Base-by-base conservation (phyloP, 2,329 filamentous ascomycete genomes). In the Calonectria leucothoes region DNA sequence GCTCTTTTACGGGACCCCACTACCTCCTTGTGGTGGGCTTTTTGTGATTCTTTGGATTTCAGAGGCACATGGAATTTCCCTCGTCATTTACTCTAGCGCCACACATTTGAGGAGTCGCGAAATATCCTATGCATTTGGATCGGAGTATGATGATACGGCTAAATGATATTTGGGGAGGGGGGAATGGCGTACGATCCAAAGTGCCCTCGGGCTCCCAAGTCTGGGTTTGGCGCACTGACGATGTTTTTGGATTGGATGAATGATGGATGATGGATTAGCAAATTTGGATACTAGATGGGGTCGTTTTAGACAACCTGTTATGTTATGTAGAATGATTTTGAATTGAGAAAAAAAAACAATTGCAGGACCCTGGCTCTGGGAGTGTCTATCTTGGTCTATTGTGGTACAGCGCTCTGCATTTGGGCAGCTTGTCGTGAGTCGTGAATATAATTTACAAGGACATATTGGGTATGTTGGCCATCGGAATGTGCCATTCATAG, bases 91-190 rank as follows among this genome's bases (percentile, higher is more conserved):
- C 71, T 72, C 72, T 76, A 79, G 75, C 79, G 73, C 76, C 76
- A 77, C 73, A 75, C 74, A 78, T 80, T 66, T 74, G 71, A 77
- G 78, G 77, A 74, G 76, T 76, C 75, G 66, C 71, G 73, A 78
- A 73, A 71, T 78, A 69, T 78, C 76, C 74, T 79, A 75, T 77
- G 79, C 79, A 81, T 81, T 75, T 76, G 78, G 74, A 80, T 74
- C 72, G 79, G 81, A 82, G 80, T 82, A 79, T 71, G 76, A 81
- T 76, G 76, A 73, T 66, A 77, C 61, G 76, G 74, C 76, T 77
- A 74, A 77, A 74, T 65, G 70, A 76, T 75, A 79, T 52, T 72
- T 76, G 69, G 69, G 69, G 42, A 7, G 37, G 37, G 57, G 72
- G 68, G 33, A 70, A 75, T 66, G 76, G 75, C 71, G 74, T 74